Base-by-base conservation (phyloP, 257 asterid species). In the Cordia subcordata region DNA sequence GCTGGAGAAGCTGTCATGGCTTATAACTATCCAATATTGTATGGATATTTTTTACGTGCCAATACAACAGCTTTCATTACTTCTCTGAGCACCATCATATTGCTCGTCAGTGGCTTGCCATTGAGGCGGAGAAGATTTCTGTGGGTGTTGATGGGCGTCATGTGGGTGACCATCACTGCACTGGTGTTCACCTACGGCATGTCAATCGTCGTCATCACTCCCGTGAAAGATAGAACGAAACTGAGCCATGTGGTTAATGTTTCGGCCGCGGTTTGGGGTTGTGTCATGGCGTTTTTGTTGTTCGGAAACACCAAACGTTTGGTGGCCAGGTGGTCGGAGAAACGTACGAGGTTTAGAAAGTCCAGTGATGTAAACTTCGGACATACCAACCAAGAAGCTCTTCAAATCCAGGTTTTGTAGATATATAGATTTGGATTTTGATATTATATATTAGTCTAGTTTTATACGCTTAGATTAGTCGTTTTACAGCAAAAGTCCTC, bases 1-100 rank as follows among this genome's bases (percentile, higher is more conserved):
- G 80, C 78, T 0, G 81, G 79, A 18, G 82, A 76, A 22, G 56
- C 80, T 0, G 40, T 77, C 42, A 77, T 77, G 79, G 73, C 81
- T 0, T 27, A 71, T 39, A 20, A 32, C 1, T 61, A 63, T 56
- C 73, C 79, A 0, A 61, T 16, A 27, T 45, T 44, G 0, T 80
- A 35, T 15, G 55, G 55, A 47, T 62, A 13, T 53, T 70, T 71
- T 66, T 42, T 71, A 16, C 65, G 68, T 0, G 22, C 67, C 49
- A 80, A 80, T 19, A 68, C 79, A 0, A 20, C 70, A 13, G 75
- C 75, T 15, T 80, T 77, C 1, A 69, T 77, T 44, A 57, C 81
- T 6, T 71, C 82, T 10, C 74, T 77, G 1, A 76, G 75, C 10
- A 71, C 70, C 0, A 80, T 53, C 27, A 11, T 53, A n/a, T 53